phyloP scores from a whole-genome alignment of 768 basidiomycete genomes.

The Favolaschia claudopus region DNA sequence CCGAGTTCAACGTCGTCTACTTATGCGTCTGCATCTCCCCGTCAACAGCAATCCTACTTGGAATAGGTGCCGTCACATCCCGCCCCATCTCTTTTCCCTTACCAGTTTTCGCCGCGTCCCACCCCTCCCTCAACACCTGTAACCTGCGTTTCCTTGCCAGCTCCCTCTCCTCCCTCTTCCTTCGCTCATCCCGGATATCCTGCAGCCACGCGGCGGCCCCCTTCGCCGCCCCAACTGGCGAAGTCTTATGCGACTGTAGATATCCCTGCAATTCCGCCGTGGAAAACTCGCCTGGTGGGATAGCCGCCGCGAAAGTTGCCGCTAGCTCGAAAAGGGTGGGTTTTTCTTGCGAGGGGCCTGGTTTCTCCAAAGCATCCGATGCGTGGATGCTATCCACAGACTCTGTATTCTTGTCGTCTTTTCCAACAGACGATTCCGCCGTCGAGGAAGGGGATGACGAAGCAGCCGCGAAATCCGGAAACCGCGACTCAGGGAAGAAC shows the following conservation, averaged over 20 bases:
- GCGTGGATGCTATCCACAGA: no score
- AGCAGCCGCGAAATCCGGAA: conserved; percentile 15
- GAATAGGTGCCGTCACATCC: no score
- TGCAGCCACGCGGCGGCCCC: conserved; percentile 53
- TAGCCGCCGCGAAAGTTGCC: conserved; percentile 43
- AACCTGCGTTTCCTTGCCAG: conserved; percentile 25
- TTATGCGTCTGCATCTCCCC: no score
- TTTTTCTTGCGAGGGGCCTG: conserved; percentile 1
- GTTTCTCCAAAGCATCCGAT: no score
- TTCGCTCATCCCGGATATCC: conserved; percentile 41
- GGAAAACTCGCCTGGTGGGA: conserved; percentile 60
- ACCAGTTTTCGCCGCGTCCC: background rate
- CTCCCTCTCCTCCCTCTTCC: conserved; percentile 43
- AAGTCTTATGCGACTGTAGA: conserved; percentile 53
- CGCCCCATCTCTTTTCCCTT: background rate
- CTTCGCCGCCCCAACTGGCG: conserved; percentile 44
- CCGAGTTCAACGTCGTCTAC: background rate
- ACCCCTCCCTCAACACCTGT: background rate
- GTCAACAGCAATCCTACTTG: background rate
- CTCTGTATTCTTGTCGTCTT: no score
- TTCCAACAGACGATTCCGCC: no score
- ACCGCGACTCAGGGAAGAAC: conserved; percentile 49
- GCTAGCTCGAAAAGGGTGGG: conserved; percentile 42
- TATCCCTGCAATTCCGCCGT: conserved; percentile 71
- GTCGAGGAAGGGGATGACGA: background rate